Percentiles rank a stretch among this genome's conserved stretches.
phyloP scores from a whole-genome alignment of 768 basidiomycete genomes.

The Phylloporus sp. region DNA sequence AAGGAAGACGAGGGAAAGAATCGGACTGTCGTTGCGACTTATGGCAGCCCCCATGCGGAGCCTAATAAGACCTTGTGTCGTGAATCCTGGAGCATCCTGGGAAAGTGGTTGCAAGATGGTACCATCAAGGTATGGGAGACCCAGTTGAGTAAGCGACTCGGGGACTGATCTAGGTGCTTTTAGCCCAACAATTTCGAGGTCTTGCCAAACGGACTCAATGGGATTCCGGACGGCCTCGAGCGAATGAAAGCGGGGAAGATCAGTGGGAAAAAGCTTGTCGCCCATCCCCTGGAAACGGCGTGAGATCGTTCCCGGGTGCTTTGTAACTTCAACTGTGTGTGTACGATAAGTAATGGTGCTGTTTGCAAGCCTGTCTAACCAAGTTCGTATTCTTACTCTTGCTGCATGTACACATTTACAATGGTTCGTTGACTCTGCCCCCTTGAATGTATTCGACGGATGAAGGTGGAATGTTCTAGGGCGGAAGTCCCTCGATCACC shows the following conservation, averaged over 20 bases:
- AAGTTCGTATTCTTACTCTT: neutral
- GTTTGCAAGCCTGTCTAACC: neutral
- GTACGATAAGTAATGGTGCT: slow-evolving; percentile 15
- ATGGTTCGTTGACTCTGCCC: neutral
- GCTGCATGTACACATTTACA: slow-evolving; percentile 5
- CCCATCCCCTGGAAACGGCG: slow-evolving; percentile 35
- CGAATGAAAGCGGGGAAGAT: slow-evolving; percentile 33
- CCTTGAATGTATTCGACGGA: neutral
- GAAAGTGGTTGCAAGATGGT: slow-evolving; percentile 24
- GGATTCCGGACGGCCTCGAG: slow-evolving; percentile 34
- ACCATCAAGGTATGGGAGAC: slow-evolving; percentile 19
- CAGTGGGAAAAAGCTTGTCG: slow-evolving; percentile 43
- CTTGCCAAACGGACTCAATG: slow-evolving; percentile 38
- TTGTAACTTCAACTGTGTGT: neutral
- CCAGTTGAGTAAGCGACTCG: neutral
- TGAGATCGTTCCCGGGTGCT: slow-evolving; percentile 1
- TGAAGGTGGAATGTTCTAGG: neutral
- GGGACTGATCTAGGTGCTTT: neutral
- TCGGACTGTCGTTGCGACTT: slow-evolving; percentile 20
- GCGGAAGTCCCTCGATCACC: no score
- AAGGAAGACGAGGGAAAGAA: slow-evolving; percentile 19
- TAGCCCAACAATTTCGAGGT: slow-evolving; percentile 41
- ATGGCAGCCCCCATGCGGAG: slow-evolving; percentile 20
- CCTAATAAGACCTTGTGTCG: slow-evolving; percentile 16
- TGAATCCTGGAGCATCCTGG: slow-evolving; percentile 18